Conservation (phyloP, 768 basidiomycete species). For the Lyophyllum decastes region DNA sequence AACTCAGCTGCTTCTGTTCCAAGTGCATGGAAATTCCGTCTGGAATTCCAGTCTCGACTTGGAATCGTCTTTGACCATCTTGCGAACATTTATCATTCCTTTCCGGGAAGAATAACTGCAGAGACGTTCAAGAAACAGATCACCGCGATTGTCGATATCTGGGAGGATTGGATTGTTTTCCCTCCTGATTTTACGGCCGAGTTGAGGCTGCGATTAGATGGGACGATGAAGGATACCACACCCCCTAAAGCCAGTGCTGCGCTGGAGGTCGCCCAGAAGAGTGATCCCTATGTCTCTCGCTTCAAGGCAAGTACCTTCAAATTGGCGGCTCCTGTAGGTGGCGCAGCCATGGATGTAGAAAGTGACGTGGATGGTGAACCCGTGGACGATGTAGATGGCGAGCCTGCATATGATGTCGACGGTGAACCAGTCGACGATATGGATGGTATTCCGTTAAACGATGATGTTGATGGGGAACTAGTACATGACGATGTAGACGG, state of each 20-base stretch:
- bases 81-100: conserved; percentile 91
- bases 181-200: conserved; percentile 81
- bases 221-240: conserved; percentile 35
- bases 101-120: conserved; percentile 94
- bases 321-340: conserved; percentile 48
- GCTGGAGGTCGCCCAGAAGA: conserved; percentile 21
- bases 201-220: conserved; percentile 76
- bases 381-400: conserved; percentile 32
- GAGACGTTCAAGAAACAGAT: conserved; percentile 96
- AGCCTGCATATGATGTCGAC: conserved; percentile 43
- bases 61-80: conserved; percentile 97
- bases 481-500: conserved; percentile 10
- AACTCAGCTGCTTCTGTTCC: conserved; percentile 94
- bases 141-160: conserved; percentile 85
- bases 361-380: conserved; percentile 41
- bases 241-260: conserved; percentile 29
- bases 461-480: conserved; percentile 39
- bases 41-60: conserved; percentile 88
- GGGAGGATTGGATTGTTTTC: conserved; percentile 99
- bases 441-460: conserved; percentile 47
- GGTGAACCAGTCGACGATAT: conserved; percentile 46
- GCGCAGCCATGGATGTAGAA: conserved; percentile 31
- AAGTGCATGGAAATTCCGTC: conserved; percentile 96
- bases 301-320: conserved; percentile 83
- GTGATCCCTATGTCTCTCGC: conserved; percentile 49